phyloP scores from a whole-genome alignment of 108 stramenopile genomes.

The Fistulifera pelliculosa region DNA sequence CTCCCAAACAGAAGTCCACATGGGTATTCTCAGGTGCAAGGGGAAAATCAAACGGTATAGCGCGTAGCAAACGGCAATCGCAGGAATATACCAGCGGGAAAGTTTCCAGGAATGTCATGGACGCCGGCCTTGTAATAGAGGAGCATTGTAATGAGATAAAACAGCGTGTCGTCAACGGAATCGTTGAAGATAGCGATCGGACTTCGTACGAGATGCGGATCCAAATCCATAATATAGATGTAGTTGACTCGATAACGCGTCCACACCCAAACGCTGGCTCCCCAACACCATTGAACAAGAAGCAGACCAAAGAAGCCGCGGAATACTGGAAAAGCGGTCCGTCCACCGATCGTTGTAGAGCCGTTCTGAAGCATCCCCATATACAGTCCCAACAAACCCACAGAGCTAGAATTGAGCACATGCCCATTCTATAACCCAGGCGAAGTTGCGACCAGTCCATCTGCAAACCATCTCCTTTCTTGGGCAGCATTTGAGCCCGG shows the following conservation, averaged over 20 bases:
- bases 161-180: conserved; percentile 74
- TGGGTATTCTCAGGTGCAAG: conserved; percentile 49
- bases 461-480: conserved; percentile 80
- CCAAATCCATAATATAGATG: conserved; percentile 84
- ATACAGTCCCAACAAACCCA: conserved; percentile 95
- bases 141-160: conserved; percentile 60
- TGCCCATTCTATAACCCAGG: conserved; percentile 71
- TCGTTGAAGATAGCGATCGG: conserved; percentile 75
- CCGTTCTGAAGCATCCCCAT: conserved; percentile 63
- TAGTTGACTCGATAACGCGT: conserved; percentile 79
- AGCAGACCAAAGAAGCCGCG: conserved; percentile 84
- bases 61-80: conserved; percentile 65
- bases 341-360: conserved; percentile 67
- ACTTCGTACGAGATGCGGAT: conserved; percentile 66
- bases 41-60: conserved; percentile 68
- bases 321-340: conserved; percentile 85
- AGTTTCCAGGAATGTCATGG: conserved; percentile 52
- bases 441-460: conserved; percentile 90
- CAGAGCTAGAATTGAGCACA: conserved; percentile 78
- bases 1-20: conserved; percentile 70
- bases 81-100: conserved; percentile 75
- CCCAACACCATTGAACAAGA: conserved; percentile 91
- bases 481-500: conserved; percentile 79
- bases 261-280: conserved; percentile 79
- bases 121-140: conserved; percentile 71